These are phyloP conservation scores for Vairimorpha ceranae DNA, from an alignment of 371 early-diverging fungal genomes.

Conservation along the genomic window DNA sequence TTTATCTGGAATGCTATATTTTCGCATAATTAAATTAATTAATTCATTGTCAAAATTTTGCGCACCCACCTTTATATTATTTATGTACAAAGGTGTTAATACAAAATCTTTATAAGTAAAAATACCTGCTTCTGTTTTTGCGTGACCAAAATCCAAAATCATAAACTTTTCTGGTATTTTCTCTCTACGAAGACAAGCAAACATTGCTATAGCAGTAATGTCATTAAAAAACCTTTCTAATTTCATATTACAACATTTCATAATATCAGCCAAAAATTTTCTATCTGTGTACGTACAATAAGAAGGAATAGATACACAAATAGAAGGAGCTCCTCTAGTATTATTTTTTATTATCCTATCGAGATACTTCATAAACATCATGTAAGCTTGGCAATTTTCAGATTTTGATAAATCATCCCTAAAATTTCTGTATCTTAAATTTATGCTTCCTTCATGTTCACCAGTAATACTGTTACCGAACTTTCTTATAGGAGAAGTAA, in stretches of 20 bases:
- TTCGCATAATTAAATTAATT: slow-evolving; percentile 32
- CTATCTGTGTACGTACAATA: slow-evolving; percentile 43
- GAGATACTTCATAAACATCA: slow-evolving; percentile 55
- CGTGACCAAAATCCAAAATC: slow-evolving; percentile 53
- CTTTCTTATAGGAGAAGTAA: slow-evolving; percentile 38
- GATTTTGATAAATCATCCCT: slow-evolving; percentile 11
- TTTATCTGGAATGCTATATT: slow-evolving; percentile 36
- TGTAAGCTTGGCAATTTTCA: background rate
- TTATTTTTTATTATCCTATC: slow-evolving; percentile 26
- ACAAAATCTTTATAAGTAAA: slow-evolving; percentile 44
- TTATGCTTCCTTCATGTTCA: slow-evolving; percentile 18
- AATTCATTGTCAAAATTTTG: slow-evolving; percentile 53
- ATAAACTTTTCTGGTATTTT: slow-evolving; percentile 35
- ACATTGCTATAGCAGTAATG: slow-evolving; percentile 38
- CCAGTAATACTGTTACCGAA: slow-evolving; percentile 55
- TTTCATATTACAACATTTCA: slow-evolving; percentile 21
- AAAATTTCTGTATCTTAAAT: slow-evolving; percentile 39
- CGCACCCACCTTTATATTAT: slow-evolving; percentile 42
- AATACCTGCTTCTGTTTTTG: slow-evolving; percentile 39
- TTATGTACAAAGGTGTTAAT: slow-evolving; percentile 28
- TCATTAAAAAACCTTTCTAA: slow-evolving; percentile 40
- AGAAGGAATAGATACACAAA: slow-evolving; percentile 39
- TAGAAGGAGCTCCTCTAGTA: slow-evolving; percentile 22
- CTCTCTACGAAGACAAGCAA: slow-evolving; percentile 34
- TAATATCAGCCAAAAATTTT: slow-evolving; percentile 24